Evolutionary conservation across 1,284 basidiomycete species (phyloP).

Genomic region (Boletus smithii): DNA sequence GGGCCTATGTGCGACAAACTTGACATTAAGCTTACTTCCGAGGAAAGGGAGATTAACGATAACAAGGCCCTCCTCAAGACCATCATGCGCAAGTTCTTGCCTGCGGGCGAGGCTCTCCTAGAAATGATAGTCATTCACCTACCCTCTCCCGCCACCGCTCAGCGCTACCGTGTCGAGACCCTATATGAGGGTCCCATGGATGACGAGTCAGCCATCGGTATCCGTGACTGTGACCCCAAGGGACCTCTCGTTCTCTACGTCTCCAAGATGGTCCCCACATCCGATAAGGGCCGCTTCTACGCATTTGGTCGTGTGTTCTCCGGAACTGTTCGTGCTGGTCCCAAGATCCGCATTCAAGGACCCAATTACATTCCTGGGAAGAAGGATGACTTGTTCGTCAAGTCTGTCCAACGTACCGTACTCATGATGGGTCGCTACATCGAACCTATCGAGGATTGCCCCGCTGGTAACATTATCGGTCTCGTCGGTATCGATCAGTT

Average conservation of each 20-base stretch:
- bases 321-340: constrained; percentile 94
- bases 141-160: constrained; percentile 94
- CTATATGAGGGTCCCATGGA: constrained; percentile 99
- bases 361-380: constrained; percentile 99
- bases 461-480: constrained; percentile 98
- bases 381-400: constrained; percentile 98
- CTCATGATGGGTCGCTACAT: constrained; percentile 99
- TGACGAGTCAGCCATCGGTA: constrained; percentile 98
- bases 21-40: constrained; percentile 85
- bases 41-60: constrained; percentile 89
- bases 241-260: constrained; percentile 98
- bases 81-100: constrained; percentile 99
- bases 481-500: constrained; percentile 99
- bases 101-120: constrained; percentile 96
- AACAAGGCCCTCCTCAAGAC: constrained; percentile 97
- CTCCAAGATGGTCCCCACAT: constrained; percentile 99
- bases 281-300: constrained; percentile 99
- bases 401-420: constrained; percentile 98
- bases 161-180: constrained; percentile 98
- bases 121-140: constrained; percentile 99
- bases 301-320: constrained; percentile 99
- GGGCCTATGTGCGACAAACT: constrained; percentile 92
- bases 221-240: constrained; percentile 97
- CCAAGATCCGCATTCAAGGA: constrained; percentile 99
- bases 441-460: constrained; percentile 99